These are phyloP conservation scores for Blastomyces emzantsi DNA, from an alignment of 2,329 filamentous ascomycete species.

Conservation along the genomic window DNA sequence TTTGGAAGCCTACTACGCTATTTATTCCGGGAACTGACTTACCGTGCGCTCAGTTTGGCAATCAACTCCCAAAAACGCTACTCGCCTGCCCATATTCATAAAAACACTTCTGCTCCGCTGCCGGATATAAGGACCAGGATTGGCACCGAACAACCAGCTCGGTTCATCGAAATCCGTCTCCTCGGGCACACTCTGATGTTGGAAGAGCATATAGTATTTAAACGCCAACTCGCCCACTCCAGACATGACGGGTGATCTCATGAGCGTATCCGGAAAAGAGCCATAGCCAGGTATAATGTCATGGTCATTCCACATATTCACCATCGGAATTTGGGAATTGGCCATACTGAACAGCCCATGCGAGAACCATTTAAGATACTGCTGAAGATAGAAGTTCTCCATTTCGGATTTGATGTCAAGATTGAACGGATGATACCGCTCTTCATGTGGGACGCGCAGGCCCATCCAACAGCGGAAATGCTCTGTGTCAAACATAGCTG, in stretches of 20 bases:
- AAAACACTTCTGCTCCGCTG: conserved; percentile 79
- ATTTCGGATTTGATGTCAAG: conserved; percentile 78
- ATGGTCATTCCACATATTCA: conserved; percentile 97
- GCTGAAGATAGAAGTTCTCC: conserved; percentile 77
- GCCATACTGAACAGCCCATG: conserved; percentile 91
- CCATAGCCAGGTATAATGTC: conserved; percentile 88
- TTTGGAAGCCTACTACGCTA: neutral
- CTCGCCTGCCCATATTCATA: conserved; percentile 67
- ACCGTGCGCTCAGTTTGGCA: conserved; percentile 80
- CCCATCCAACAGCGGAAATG: conserved; percentile 77
- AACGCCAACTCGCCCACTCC: conserved; percentile 86
- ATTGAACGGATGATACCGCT: conserved; percentile 69
- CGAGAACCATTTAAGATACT: conserved; percentile 92
- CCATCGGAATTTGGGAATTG: conserved; percentile 90
- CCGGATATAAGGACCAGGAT: conserved; percentile 81
- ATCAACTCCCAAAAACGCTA: conserved; percentile 80
- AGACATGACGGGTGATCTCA: conserved; percentile 80
- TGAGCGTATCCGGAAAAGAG: conserved; percentile 85
- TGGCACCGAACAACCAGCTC: conserved; percentile 76
- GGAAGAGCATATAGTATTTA: conserved; percentile 98
- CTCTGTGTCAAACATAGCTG: conserved; percentile 62
- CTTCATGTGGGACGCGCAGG: conserved; percentile 69
- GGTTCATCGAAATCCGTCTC: conserved; percentile 79
- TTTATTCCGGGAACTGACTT: conserved; percentile 14
- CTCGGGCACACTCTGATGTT: conserved; percentile 77